These are phyloP conservation scores for Solanum okadae DNA, from an alignment of 257 asterid species.

Conservation along the genomic window DNA sequence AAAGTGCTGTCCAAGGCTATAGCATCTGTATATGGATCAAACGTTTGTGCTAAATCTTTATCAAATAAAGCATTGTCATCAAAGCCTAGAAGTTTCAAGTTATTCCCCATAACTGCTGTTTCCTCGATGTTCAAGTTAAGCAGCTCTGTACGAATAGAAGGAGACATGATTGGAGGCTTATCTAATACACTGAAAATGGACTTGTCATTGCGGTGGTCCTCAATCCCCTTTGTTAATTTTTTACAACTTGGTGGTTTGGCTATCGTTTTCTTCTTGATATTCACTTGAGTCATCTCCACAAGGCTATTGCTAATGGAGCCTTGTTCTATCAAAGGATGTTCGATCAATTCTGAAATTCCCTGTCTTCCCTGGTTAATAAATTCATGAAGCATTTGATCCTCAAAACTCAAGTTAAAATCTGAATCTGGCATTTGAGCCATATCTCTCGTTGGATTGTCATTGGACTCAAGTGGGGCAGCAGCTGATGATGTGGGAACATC, in stretches of 20 bases:
- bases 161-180: background rate
- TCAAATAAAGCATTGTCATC: background rate
- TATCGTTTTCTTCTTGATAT: background rate
- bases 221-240: background rate
- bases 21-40: background rate
- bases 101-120: background rate
- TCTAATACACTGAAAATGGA: background rate
- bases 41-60: background rate
- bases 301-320: background rate
- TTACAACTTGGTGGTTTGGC: background rate
- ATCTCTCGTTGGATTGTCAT: background rate
- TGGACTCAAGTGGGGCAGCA: background rate
- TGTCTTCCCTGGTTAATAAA: background rate
- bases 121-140: slow-evolving; percentile 3
- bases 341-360: background rate
- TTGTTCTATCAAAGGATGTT: background rate
- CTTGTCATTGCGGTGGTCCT: background rate
- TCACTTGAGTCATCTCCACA: background rate
- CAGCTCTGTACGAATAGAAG: background rate
- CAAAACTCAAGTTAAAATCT: background rate
- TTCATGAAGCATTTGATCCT: background rate
- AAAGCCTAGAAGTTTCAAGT: slow-evolving; percentile 12
- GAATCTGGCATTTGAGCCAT: background rate
- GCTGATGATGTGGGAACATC: slow-evolving; percentile 4
- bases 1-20: background rate